Percentiles rank a stretch among this genome's conserved stretches.
These are phyloP conservation scores for Phylloporus sp. DNA, from an alignment of 1,284 basidiomycete genomes.

Conservation along the genomic window DNA sequence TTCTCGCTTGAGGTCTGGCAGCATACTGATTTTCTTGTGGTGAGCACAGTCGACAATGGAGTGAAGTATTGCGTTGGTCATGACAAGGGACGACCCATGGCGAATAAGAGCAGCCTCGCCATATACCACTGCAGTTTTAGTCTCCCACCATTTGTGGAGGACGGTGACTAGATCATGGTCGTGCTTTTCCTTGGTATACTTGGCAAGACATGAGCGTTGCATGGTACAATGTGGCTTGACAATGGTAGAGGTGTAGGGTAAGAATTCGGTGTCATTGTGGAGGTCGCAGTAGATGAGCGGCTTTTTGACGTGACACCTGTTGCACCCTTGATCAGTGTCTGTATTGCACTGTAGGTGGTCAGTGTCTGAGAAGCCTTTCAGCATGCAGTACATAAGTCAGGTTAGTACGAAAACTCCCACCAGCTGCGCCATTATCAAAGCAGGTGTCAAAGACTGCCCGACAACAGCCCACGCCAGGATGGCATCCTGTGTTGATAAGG, in stretches of 20 bases:
- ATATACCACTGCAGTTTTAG: not conserved
- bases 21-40: too few species aligned
- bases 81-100: too few species aligned
- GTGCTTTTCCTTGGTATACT: not conserved
- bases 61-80: too few species aligned
- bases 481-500: slow-evolving; percentile 28
- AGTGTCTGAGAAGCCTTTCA: not conserved
- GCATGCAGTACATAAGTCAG: not conserved
- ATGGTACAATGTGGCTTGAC: not conserved
- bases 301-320: not conserved
- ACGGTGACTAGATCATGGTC: not conserved
- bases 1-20: too few species aligned
- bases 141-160: slow-evolving; percentile 10
- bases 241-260: not conserved
- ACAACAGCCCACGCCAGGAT: slow-evolving; percentile 12
- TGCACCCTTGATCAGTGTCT: not conserved
- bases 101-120: too few species aligned
- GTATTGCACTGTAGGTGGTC: slow-evolving; percentile 2
- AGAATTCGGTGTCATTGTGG: slow-evolving; percentile 4
- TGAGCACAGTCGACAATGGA: too few species aligned
- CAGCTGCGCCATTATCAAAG: slow-evolving; percentile 25
- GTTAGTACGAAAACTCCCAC: slow-evolving; percentile 18
- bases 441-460: slow-evolving; percentile 20
- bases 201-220: not conserved
- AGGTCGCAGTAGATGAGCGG: slow-evolving; percentile 13